Evolutionary conservation across 2,329 filamentous ascomycete genomes (phyloP), one percentile per base, ranked within the genome.

Genomic region (Botrytis hyacinthi): DNA sequence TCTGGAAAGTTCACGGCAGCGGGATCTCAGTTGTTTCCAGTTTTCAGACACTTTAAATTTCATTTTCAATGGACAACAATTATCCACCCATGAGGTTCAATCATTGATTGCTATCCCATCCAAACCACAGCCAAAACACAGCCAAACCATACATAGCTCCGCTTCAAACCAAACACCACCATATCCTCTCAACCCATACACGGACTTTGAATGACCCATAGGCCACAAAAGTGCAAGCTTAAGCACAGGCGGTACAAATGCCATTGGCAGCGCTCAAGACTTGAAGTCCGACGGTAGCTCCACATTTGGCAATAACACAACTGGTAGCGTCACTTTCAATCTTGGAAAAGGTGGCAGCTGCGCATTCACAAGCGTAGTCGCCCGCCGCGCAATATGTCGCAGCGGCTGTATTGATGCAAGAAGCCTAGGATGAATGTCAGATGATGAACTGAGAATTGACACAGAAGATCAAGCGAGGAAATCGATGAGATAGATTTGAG

Each of bases 361-460:
- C 12, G 14, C 70, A 72, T 72, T 72, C 70, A 67, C 70, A 72
- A n/a, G 70, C 37, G 37, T 72, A 72, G 29, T 72, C 8, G 4
- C 16, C 22, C 4, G 9, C 37, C 3, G 44, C 1, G 37, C 70
- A 65, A n/a, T 22, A 22, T 26, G 4, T 35, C 9, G 29, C 4
- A 10, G 29, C 61, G 1, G 61, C 37, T 32, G 60, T 12, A 12
- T 46, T 44, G 37, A 72, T 67, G n/a, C 70, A 72, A 42, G 70
- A 10, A 54, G 26, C 37, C 70, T 72, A 70, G 8, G 5, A 22
- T 22, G 44, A 1, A n/a, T 32, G 20, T 59, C 12, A 70, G 40
- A 46, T 9, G 48, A 32, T 32, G 10, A 22, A 26, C 22, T 32
- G 48, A 12, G n/a, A 12, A 32, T 20, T 1, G 5, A 32, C 10